phyloP scores from a whole-genome alignment of 768 basidiomycete genomes.

The Wakefieldia striispora region DNA sequence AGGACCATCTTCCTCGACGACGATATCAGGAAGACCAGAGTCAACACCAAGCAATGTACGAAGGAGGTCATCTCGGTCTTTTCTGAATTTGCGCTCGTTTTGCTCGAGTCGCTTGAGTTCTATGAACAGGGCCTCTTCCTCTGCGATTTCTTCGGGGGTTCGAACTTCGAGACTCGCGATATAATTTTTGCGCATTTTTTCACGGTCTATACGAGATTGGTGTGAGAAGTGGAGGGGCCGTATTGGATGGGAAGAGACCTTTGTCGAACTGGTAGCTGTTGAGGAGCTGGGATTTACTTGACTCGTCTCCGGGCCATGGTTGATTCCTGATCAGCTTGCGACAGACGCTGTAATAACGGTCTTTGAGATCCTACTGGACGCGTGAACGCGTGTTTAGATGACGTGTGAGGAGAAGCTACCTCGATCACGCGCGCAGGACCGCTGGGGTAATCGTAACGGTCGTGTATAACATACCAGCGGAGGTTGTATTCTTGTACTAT shows the following conservation, averaged over 20 bases:
- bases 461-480: conserved; percentile 86
- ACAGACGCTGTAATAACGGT: conserved; percentile 90
- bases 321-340: conserved; percentile 81
- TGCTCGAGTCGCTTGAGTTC: conserved; percentile 96
- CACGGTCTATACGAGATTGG: conserved; percentile 58
- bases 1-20: conserved; percentile 59
- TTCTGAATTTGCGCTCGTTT: conserved; percentile 82
- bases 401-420: conserved; percentile 36
- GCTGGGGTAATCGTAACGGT: conserved; percentile 79
- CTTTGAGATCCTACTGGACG: conserved; percentile 71
- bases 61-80: conserved; percentile 84
- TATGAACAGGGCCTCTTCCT: conserved; percentile 93
- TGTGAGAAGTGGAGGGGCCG: not conserved
- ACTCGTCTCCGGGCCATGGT: conserved; percentile 83
- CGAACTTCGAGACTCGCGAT: conserved; percentile 83
- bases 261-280: conserved; percentile 85
- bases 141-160: conserved; percentile 85
- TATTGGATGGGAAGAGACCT: conserved; percentile 40
- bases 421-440: conserved; percentile 62
- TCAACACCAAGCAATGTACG: conserved; percentile 83
- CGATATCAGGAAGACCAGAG: conserved; percentile 75
- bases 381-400: not conserved
- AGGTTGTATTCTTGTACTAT: conserved; percentile 80
- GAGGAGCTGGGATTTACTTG: conserved; percentile 62
- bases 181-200: conserved; percentile 85